Evolutionary conservation across 352 stramenopile species (phyloP), one percentile per base, ranked within the genome.

Genomic region (Elongisporangium undulatum): DNA sequence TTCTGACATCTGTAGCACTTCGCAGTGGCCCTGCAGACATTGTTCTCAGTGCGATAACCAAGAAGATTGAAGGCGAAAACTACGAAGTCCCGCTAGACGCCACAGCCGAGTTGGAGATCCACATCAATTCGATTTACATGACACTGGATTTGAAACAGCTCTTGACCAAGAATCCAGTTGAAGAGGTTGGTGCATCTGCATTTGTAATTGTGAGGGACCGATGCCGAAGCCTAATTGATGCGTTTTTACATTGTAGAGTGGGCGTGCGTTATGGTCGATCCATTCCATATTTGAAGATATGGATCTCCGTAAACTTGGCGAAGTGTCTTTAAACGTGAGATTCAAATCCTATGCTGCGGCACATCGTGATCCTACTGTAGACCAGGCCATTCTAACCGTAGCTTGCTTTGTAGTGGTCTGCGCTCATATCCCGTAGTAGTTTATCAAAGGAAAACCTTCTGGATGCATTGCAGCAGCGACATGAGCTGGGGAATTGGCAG

Each of bases 401-500:
- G 17, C 29, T 9, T 53, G 23, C 51, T 63, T 20, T 29, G 1
- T 26, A 89, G 78, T 90, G 76, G 71, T 10, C 59, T 24, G 64
- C 69, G 12, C 53, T 87, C 19, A 84, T 89, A 49, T 74, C 74
- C 8, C 63, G 73, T n/a, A 82, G 68, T 17, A 77, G 69, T 39
- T 61, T 90, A 19, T 24, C 66, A 4, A 60, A 62, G 8, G 53
- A 69, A 20, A 34, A 39, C 0, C 51, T 90, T 21, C 48, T 85
- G 8, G 51, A 59, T 2, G 66, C 68, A 19, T 53, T 90, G 3
- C 55, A 62, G 7, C 72, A 74, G 26, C 75, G 80, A 2, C 77
- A 84, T n/a, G 80, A 90, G 49, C 67, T 87, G 29, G 74, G 74
- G 12, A 53, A 77, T 9, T 90, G 80, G 77, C 49, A 41, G 22